Percentiles rank a stretch among this genome's conserved stretches.
phyloP scores from a whole-genome alignment of 2,329 filamentous ascomycete species.

The Ascochyta rabiei region DNA sequence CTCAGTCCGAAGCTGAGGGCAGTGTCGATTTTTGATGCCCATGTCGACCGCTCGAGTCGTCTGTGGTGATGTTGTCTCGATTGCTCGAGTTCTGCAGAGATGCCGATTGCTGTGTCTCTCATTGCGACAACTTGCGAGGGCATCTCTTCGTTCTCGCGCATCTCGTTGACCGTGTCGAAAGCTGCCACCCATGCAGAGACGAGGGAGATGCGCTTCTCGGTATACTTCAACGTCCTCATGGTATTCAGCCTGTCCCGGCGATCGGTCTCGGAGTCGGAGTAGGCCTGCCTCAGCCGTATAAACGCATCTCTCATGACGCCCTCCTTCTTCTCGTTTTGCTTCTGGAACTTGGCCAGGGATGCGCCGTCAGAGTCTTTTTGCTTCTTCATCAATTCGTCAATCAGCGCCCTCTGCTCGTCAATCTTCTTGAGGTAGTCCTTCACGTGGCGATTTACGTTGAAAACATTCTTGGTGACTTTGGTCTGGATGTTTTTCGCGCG shows the following conservation, averaged over 20 bases:
- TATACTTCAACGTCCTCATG: conserved; percentile 81
- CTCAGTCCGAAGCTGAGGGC: conserved; percentile 84
- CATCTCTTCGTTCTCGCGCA: conserved; percentile 71
- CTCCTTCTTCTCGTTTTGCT: conserved; percentile 86
- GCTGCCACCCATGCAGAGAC: conserved; percentile 93
- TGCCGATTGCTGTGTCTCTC: conserved; percentile 86
- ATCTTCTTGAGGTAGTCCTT: conserved; percentile 99
- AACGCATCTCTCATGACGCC: conserved; percentile 77
- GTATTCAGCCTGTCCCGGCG: conserved; percentile 77
- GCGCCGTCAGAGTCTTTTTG: conserved; percentile 85
- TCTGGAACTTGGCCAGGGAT: conserved; percentile 87
- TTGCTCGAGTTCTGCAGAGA: conserved; percentile 85
- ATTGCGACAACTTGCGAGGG: conserved; percentile 67
- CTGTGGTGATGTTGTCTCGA: conserved; percentile 92
- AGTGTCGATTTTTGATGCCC: conserved; percentile 86
- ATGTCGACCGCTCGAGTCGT: conserved; percentile 76
- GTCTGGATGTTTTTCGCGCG: conserved; percentile 99
- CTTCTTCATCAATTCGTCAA: conserved; percentile 92
- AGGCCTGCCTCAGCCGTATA: conserved; percentile 78
- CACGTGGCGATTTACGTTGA: conserved; percentile 98
- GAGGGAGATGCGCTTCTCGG: conserved; percentile 83
- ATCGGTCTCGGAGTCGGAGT: conserved; percentile 78
- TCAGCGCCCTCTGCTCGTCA: conserved; percentile 95
- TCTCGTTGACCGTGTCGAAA: conserved; percentile 82
- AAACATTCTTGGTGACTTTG: conserved; percentile 98